Evolutionary conservation across 176 grass and related monocot species (phyloP), one percentile per base, ranked within the genome.

Genomic region (maize (Zea mays)): DNA sequence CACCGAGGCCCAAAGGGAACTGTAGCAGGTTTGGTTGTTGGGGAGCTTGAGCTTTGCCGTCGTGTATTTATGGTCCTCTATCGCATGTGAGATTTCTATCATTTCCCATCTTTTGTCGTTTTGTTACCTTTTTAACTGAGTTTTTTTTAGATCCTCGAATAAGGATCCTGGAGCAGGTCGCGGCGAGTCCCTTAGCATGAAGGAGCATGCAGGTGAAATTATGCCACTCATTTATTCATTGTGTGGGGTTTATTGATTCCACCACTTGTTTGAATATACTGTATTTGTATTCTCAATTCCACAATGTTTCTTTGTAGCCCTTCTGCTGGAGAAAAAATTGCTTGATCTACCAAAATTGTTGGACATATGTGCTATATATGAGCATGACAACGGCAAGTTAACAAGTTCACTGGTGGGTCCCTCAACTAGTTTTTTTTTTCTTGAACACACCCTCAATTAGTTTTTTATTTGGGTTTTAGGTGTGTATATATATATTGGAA

Each of bases 291-390:
- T 87, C 34, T 82, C 48, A 21, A 77, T 56, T 57, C 82, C 16
- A 86, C 76, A 58, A 86, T 77, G 62, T 82, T 81, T 21, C 43
- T 55, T 37, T 92, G 69, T 94, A 98, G 95, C 83, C 67, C 82
- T 94, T 77, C 68, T 98, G 75, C 91, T 94, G 91, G 85, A 94
- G 78, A 98, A 88, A 88, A 90, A 88, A 80, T 67, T 98, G 74
- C 91, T 98, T 76, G 91, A 92, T 76, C 81, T 98, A 59, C 91
- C 92, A 83, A 98, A 94, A 82, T 81, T 98, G 67, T 85, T 98
- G 85, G 95, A 98, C 67, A 94, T 92, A 80, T 98, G 91, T 82
- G 91, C 95, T 76, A 92, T 98, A 62, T 98, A 94, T 83, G 91
- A 86, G 62, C 80, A 92, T 76, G 95, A 94, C 71, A 98, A 98